Conservation (phyloP, 306 rosid species). For the Rosa rugosa region DNA sequence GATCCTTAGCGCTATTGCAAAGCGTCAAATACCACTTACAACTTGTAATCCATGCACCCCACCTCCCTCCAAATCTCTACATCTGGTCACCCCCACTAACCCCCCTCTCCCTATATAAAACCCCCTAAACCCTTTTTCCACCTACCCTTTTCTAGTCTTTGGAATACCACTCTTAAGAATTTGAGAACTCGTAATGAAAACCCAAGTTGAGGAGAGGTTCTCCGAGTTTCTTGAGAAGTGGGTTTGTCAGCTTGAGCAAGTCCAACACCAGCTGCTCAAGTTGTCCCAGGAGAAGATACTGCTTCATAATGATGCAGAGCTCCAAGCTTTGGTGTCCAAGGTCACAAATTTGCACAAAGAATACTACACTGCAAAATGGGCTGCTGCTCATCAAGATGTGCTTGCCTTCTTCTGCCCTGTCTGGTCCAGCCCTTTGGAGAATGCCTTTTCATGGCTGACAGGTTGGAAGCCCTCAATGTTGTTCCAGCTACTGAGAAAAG, state of each 20-base stretch:
- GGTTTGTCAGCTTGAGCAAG: slow-evolving; percentile 46
- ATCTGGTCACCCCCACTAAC: slow-evolving; percentile 29
- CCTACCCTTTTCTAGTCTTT: not conserved
- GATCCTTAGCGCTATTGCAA: slow-evolving; percentile 24
- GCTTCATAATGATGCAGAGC: slow-evolving; percentile 20
- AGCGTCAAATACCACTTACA: slow-evolving; percentile 35
- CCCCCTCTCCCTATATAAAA: not conserved
- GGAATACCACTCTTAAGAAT: not conserved
- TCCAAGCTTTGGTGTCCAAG: slow-evolving; percentile 33
- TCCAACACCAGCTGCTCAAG: slow-evolving; percentile 27
- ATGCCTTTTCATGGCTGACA: slow-evolving; percentile 37
- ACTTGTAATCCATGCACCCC: slow-evolving; percentile 56
- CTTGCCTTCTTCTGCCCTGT: slow-evolving; percentile 51
- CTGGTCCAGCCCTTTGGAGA: slow-evolving; percentile 48
- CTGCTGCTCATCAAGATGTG: slow-evolving; percentile 52
- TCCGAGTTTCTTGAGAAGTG: slow-evolving; percentile 49
- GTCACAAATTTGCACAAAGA: slow-evolving; percentile 57
- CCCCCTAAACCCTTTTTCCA: not conserved
- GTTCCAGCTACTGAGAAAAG: slow-evolving; percentile 26
- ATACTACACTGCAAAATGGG: slow-evolving; percentile 70
- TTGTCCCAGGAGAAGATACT: slow-evolving; percentile 5
- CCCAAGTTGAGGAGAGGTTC: slow-evolving; percentile 42
- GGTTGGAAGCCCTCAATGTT: slow-evolving; percentile 54
- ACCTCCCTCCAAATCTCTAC: slow-evolving; percentile 31
- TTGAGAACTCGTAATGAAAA: slow-evolving; percentile 21